These are phyloP conservation scores for Parmelia sp. DNA, from an alignment of 495 filamentous ascomycete species.

Conservation along the genomic window DNA sequence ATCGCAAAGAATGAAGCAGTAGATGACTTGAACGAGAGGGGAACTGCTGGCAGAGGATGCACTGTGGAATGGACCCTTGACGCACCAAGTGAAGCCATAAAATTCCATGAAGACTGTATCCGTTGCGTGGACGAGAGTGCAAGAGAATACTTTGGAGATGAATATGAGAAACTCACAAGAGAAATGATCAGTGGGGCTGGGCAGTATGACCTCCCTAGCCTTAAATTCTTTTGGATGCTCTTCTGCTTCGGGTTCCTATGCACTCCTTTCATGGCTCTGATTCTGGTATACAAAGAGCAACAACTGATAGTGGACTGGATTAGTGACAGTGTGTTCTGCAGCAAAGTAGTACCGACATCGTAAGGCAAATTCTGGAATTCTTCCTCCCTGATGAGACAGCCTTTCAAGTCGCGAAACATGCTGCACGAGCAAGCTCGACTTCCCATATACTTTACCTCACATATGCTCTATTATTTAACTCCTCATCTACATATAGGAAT, in stretches of 20 bases:
- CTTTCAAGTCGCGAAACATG: too few species aligned
- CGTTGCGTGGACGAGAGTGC: slow-evolving; percentile 57
- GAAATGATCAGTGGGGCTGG: slow-evolving; percentile 52
- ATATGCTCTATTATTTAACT: too few species aligned
- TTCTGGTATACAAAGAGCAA: not conserved
- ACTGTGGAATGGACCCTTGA: slow-evolving; percentile 54
- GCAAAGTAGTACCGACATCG: slow-evolving; percentile 44
- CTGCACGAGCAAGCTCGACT: too few species aligned
- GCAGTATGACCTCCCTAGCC: slow-evolving; percentile 32
- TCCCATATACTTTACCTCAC: too few species aligned
- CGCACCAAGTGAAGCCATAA: slow-evolving; percentile 56
- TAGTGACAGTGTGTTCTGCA: slow-evolving; percentile 44
- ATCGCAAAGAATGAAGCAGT: slow-evolving; percentile 52
- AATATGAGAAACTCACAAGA: slow-evolving; percentile 37
- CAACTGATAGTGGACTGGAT: not conserved
- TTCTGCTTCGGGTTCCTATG: not conserved
- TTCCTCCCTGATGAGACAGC: too few species aligned
- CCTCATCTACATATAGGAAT: too few species aligned
- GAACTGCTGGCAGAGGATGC: slow-evolving; percentile 48
- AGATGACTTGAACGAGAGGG: slow-evolving; percentile 32
- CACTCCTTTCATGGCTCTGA: not conserved
- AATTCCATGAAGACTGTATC: slow-evolving; percentile 67
- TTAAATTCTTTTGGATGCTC: not conserved
- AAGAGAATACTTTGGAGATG: slow-evolving; percentile 43
- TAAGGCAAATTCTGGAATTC: too few species aligned